Base-by-base conservation (phyloP, 371 early-diverging fungal genomes). In the Mucor piriformis region DNA sequence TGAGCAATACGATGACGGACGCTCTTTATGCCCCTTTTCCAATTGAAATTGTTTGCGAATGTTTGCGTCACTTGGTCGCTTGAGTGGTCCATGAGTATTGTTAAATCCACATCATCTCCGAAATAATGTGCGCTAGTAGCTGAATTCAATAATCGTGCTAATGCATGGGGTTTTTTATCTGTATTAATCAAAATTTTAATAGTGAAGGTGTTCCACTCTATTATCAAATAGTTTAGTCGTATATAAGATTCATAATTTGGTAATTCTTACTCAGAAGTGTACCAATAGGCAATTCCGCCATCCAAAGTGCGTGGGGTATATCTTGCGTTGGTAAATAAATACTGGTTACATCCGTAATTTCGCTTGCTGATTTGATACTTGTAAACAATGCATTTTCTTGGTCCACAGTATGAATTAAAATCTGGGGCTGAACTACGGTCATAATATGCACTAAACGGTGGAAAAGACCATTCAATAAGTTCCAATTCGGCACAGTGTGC, bases 191-290 rank as follows among this genome's bases (percentile, higher is more conserved):
- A 71, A 16, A 87, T 27, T 37, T 84, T 81, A 23, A 87, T 64
- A 24, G 72, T 52, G 3, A 83, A 72, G 1, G 66, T 60, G 49
- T 87, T 76, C 87, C 87, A 87, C 59, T 81, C 87, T 86, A 66
- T 23, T 24, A 27, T 8, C 6, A 25, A 32, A 49, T 25, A 13
- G 23, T 48, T 37, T 21, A 23, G 48, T 42, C 23, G 3, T 35
- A 15, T 35, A 42, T 37, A 42, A n/a, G 20, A 33, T 15, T 5
- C 33, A 13, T 54, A 43, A 16, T 43, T 16, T 24, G 21, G 21
- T 6, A 24, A 34, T 13, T 57, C 78, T 70, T 81, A 86, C 86
- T 67, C 62, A 78, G 63, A 6, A 86, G 60, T 7, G 80, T 64
- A 23, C 73, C 63, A 8, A 83, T 37, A 1, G 87, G 72, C 11